Evolutionary conservation across 2,329 filamentous ascomycete species (phyloP), one percentile per base, ranked within the genome.

Genomic region (Fusarium burgessii): DNA sequence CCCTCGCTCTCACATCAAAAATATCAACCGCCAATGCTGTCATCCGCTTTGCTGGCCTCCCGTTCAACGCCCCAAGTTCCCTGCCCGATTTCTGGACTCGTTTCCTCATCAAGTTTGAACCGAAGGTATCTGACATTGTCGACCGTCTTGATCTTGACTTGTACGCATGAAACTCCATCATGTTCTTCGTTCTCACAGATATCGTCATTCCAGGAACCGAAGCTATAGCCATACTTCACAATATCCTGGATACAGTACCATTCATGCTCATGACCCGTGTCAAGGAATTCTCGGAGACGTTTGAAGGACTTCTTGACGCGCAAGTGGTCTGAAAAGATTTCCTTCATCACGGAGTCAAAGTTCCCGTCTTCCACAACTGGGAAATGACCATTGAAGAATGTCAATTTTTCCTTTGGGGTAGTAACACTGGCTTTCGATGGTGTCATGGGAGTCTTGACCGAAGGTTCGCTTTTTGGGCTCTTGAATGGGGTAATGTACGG

Each of bases 1-100:
- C 17, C 0, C 20, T 9, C 6, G n/a, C 15, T 6, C 7, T n/a
- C 8, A 23, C 23, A 2, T 32, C 7, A 5, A 0, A 25, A 25
- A 23, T 6, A 7, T 23, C 29, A 33, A 4, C 7, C 29, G 15
- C 7, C 0, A 27, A 33, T 20, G n/a, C 29, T 33, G 9, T 23
- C 23, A 10, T 18, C n/a, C n/a, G 7, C 18, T 29, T 11, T 18
- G 4, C 18, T 14, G 23, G 7, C 20, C 18, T n/a, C 9, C 18
- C 11, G 18, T n/a, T 40, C 5, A 7, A 10, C 20, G 6, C 1
- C 5, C 20, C 33, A 38, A 4, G 10, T 11, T 23, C 18, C 35
- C 35, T 6, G 35, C 7, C 7, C 20, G 11, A 11, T 23, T 17
- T 7, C 43, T 3, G 29, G 4, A 14, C 20, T 5, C 12, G 5